These are phyloP conservation scores for Dictyostelium firmibasis DNA, from an alignment of 78 protist species.

Conservation along the genomic window DNA sequence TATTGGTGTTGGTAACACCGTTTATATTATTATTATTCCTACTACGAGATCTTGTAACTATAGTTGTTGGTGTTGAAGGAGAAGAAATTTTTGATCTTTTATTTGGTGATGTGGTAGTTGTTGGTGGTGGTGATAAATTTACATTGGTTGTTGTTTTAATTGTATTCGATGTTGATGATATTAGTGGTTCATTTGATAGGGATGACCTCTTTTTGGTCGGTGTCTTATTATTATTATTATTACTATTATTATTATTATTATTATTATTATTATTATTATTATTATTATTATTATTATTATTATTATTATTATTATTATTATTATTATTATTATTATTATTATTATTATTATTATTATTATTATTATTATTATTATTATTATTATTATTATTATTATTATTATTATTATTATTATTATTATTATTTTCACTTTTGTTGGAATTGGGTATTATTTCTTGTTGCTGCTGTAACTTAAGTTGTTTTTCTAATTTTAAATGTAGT, in stretches of 20 bases:
- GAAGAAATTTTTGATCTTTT: neutral
- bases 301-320: neutral
- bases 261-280: neutral
- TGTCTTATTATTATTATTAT: neutral
- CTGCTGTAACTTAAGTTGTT: neutral
- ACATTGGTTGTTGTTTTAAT: neutral
- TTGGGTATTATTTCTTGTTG: neutral
- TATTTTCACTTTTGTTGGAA: slow-evolving; percentile 3
- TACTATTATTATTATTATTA: neutral
- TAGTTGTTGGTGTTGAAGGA: neutral
- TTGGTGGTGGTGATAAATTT: neutral
- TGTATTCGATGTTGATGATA: neutral
- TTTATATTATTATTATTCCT: neutral
- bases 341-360: neutral
- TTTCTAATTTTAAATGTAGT: neutral
- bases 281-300: neutral
- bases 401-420: neutral
- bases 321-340: neutral
- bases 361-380: slow-evolving; percentile 9
- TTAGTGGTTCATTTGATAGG: neutral
- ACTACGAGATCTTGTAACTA: neutral
- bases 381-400: neutral
- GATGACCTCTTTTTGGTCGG: neutral
- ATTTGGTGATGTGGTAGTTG: neutral
- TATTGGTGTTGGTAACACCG: no score